These are phyloP conservation scores for Penicillium palitans DNA, from an alignment of 2,329 filamentous ascomycete species.

Conservation along the genomic window DNA sequence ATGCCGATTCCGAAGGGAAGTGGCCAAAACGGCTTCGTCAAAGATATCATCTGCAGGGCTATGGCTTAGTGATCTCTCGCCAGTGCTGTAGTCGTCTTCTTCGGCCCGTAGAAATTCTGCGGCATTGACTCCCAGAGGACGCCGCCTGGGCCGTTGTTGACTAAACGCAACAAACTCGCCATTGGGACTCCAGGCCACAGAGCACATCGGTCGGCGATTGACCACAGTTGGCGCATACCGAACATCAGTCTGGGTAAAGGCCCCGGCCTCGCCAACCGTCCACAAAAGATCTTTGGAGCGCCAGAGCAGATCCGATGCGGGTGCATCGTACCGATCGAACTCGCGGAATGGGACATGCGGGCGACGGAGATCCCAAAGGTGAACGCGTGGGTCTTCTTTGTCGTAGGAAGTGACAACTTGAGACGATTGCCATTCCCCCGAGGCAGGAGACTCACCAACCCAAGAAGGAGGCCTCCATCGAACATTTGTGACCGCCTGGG, in stretches of 20 bases:
- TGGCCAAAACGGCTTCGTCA: slow-evolving; percentile 57
- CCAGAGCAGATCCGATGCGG: slow-evolving; percentile 63
- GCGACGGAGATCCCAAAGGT: slow-evolving; percentile 65
- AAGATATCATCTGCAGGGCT: slow-evolving; percentile 59
- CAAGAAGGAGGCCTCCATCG: slow-evolving; percentile 63
- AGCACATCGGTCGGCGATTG: slow-evolving; percentile 57
- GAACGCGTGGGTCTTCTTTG: slow-evolving; percentile 59
- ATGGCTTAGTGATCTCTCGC: slow-evolving; percentile 51
- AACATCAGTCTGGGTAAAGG: slow-evolving; percentile 64
- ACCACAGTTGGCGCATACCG: slow-evolving; percentile 60
- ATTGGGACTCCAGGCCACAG: slow-evolving; percentile 58
- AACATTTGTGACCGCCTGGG: slow-evolving; percentile 62
- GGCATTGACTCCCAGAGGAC: slow-evolving; percentile 42
- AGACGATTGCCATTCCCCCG: slow-evolving; percentile 59
- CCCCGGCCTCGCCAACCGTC: slow-evolving; percentile 62
- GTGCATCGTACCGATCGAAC: slow-evolving; percentile 56
- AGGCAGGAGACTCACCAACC: slow-evolving; percentile 52
- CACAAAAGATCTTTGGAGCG: slow-evolving; percentile 64
- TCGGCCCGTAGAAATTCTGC: slow-evolving; percentile 43
- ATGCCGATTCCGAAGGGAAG: slow-evolving; percentile 50
- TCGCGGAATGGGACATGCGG: slow-evolving; percentile 63
- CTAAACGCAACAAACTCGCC: slow-evolving; percentile 58
- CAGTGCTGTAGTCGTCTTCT: slow-evolving; percentile 46
- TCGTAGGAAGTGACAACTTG: slow-evolving; percentile 65
- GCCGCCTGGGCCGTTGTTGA: slow-evolving; percentile 52